Evolutionary conservation across 2,329 filamentous ascomycete genomes (phyloP), one percentile per base, ranked within the genome.

Genomic region (Thelonectria rubi): DNA sequence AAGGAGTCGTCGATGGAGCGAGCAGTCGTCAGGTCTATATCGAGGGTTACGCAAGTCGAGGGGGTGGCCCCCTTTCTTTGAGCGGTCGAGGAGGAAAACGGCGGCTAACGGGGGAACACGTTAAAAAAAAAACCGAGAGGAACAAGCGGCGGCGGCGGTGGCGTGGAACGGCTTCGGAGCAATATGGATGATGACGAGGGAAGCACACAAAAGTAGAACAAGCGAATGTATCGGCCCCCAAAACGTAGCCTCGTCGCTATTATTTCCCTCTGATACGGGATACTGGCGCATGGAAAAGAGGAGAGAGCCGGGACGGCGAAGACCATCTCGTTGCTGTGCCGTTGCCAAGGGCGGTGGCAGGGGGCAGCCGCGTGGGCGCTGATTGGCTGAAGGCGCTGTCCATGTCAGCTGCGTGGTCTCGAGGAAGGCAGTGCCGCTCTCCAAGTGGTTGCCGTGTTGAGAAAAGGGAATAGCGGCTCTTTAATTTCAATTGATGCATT

Each of bases 271-370:
- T 39, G 39, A 46, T 34, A 40, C 58, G 24, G 43, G 39, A 20
- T 51, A 40, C 40, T 34, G 37, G 18, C 26, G 48, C 26, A 56
- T 54, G 62, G 60, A 63, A 45, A 55, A 62, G 56, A 62, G 66
- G 65, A 63, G 55, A 62, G 47, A 63, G 53, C n/a, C n/a, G n/a
- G n/a, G n/a, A n/a, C n/a, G n/a, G n/a, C n/a, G n/a, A 42, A 60
- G 63, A n/a, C n/a, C 60, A 59, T 65, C 67, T 69, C 58, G 68
- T 70, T 70, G 68, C 68, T 62, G 68, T 65, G 68, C 66, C 60
- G 56, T 69, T 50, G 67, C 63, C 53, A 50, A 30, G 66, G 62
- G 67, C 63, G 58, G 53, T 56, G 48, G 58, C 58, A 53, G 58
- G 48, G 48, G 58, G 58, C 58, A 56, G 46, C 26, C 30, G 21